Evolutionary conservation across 2,329 filamentous ascomycete genomes (phyloP), one percentile per base, ranked within the genome.

Genomic region (Neofusicoccum kwambonambiense): DNA sequence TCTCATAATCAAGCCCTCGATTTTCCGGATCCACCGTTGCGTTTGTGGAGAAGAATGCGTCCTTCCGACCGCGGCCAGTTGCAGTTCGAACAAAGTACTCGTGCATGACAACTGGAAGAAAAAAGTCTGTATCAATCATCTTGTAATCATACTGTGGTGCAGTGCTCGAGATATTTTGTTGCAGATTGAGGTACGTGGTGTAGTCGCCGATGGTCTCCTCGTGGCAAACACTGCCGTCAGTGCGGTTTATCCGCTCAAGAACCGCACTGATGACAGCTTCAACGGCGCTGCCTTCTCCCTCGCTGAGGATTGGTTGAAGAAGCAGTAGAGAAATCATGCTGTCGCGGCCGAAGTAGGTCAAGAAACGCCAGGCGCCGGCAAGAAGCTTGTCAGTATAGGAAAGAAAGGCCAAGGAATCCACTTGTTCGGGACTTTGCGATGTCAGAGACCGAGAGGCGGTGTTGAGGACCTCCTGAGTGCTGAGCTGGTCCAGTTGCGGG

Each of bases 191-290:
- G 69, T 80, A 88, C 0, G 86, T 88, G 0, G 86, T 85, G 69
- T 89, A 89, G 70, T 89, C 88, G 4, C 83, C 87, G 67, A 89
- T 85, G 0, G 85, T 87, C 70, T 89, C 87, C 71, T 90, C 87
- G 67, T 90, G 88, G 56, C 84, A 87, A 1, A 85, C 85, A 15
- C 80, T 86, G 0, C 87, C 87, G 69, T 89, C 86, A 0, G 79
- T 84, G 3, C 79, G 77, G 67, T 89, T 85, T 54, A 89, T 79
- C 11, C 87, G 81, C 69, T 90, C 87, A 5, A 89, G 72, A 0
- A 88, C 86, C 1, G 85, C 83, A 0, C 80, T 79, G 19, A 89
- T 84, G 1, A 88, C 86, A 3, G 87, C 86, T 71, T 90, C 87
- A 13, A 87, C 78, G 0, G 86, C 82, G 3, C 85, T 81, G 0